Percentiles rank a stretch among this genome's conserved stretches.
phyloP scores from a whole-genome alignment of 805 yeast genomes.

The Candida patagonica region DNA sequence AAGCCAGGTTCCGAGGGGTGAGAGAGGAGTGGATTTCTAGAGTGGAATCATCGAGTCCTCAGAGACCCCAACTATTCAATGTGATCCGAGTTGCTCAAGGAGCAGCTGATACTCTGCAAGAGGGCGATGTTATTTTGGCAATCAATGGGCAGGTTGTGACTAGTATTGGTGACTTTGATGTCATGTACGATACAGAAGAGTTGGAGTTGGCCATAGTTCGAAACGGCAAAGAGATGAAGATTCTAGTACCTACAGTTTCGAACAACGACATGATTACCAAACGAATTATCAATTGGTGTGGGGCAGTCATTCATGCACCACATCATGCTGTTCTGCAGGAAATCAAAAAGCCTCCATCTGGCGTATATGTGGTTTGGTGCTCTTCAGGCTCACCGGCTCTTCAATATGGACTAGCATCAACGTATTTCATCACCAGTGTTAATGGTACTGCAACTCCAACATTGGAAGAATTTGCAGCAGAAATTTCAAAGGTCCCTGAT shows the following conservation, averaged over 20 bases:
- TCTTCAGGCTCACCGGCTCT: slow-evolving; percentile 79
- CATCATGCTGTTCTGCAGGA: slow-evolving; percentile 88
- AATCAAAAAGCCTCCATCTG: slow-evolving; percentile 65
- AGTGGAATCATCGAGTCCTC: slow-evolving; percentile 53
- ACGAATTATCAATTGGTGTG: slow-evolving; percentile 72
- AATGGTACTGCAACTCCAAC: slow-evolving; percentile 68
- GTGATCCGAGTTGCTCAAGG: slow-evolving; percentile 56
- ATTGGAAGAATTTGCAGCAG: slow-evolving; percentile 54
- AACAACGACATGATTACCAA: slow-evolving; percentile 51
- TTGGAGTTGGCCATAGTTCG: slow-evolving; percentile 61
- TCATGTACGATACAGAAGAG: slow-evolving; percentile 34
- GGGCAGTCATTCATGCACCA: slow-evolving; percentile 77
- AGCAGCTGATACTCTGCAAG: slow-evolving; percentile 27
- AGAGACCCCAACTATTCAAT: slow-evolving; percentile 62
- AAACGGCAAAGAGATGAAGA: slow-evolving; percentile 51
- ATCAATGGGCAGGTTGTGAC: slow-evolving; percentile 59
- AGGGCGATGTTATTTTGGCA: slow-evolving; percentile 71
- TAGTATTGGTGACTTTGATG: slow-evolving; percentile 55
- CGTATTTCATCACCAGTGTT: slow-evolving; percentile 83
- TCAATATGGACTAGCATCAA: slow-evolving; percentile 68
- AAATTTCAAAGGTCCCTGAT: slow-evolving; percentile 65
- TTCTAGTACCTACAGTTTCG: slow-evolving; percentile 56
- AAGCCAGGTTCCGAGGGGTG: slow-evolving; percentile 81
- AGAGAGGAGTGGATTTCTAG: slow-evolving; percentile 70
- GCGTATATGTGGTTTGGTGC: slow-evolving; percentile 71